Evolutionary conservation across 116 monocot genomes (phyloP).

Genomic region (Thalassia testudinum): DNA sequence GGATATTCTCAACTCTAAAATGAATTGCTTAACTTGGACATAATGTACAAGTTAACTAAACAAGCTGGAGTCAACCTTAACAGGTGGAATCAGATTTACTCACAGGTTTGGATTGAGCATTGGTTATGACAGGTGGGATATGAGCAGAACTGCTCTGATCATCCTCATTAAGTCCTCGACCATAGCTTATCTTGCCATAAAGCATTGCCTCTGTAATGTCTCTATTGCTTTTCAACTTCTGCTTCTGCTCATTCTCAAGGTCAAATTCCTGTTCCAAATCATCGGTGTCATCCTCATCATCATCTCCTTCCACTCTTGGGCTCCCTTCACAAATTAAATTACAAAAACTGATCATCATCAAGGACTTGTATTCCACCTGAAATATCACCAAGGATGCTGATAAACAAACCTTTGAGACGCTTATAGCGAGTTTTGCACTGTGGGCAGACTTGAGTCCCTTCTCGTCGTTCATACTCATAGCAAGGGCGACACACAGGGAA

Average conservation of each 20-base stretch:
- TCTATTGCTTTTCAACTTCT: constrained; percentile 13
- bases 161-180: constrained; percentile 35
- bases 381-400: not conserved
- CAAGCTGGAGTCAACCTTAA: too few relatives aligned
- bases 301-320: constrained; percentile 86
- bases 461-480: constrained; percentile 92
- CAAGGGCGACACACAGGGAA: constrained; percentile 92
- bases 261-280: constrained; percentile 92
- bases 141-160: constrained; percentile 26
- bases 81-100: too few relatives aligned
- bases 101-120: constrained; percentile 44
- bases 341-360: not conserved
- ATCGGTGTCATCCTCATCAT: constrained; percentile 86
- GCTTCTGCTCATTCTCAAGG: constrained; percentile 28
- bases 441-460: constrained; percentile 84
- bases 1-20: too few relatives aligned
- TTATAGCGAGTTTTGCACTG: constrained; percentile 96
- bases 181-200: constrained; percentile 81
- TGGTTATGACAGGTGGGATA: constrained; percentile 56
- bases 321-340: constrained; percentile 38
- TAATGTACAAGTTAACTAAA: too few relatives aligned
- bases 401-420: constrained; percentile 60
- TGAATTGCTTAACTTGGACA: too few relatives aligned
- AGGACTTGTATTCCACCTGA: not conserved
- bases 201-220: constrained; percentile 79